Base-by-base conservation (phyloP, 1,284 basidiomycete species). In the Ustilago vetiveriae region DNA sequence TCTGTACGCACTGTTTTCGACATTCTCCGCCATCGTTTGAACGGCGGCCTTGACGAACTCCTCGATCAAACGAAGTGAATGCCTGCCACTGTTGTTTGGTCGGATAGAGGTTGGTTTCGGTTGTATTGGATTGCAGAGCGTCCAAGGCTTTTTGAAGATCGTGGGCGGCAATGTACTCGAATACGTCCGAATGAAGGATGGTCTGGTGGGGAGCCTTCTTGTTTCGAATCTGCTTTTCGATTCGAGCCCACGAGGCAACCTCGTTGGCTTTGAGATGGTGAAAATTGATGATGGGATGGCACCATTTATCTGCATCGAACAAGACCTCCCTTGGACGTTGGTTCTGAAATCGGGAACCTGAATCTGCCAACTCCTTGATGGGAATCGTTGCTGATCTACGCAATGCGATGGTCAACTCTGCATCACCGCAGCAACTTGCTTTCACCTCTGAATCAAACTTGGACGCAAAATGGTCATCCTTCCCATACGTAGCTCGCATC, bases 401-500 rank as follows among this genome's bases (percentile, higher is more conserved):
- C 10, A 69, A 14, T 0, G 66, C 66, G 14, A 55, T 64, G 22
- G 42, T 58, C 11, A 69, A 30, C 47, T 69, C 66, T 5, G 54
- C 66, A 51, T 69, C 66, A 3, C 66, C 66, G 17, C 66, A 69
- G 32, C 66, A 69, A 3, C 54, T 58, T 8, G 4, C 26, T 5
- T 51, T 46, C 9, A 69, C 55, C 7, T 35, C 37, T 1, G 19
- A 22, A 16, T 69, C 66, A 22, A 57, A 69, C 29, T 37, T 42
- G 7, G 41, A 29, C 4, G 58, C 66, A 41, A 63, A 69, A 1
- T 48, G 6, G 0, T 23, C 6, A 36, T 57, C 43, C 13, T 58
- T 53, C 3, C 66, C 66, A 22, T 49, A 69, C 2, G 54, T 69
- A 1, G 29, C 27, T 2, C 66, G 21, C 66, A 69, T 69, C 43